These are phyloP conservation scores for Pseudoneurospora amorphoporcata DNA, from an alignment of 495 filamentous ascomycete genomes.

Conservation along the genomic window DNA sequence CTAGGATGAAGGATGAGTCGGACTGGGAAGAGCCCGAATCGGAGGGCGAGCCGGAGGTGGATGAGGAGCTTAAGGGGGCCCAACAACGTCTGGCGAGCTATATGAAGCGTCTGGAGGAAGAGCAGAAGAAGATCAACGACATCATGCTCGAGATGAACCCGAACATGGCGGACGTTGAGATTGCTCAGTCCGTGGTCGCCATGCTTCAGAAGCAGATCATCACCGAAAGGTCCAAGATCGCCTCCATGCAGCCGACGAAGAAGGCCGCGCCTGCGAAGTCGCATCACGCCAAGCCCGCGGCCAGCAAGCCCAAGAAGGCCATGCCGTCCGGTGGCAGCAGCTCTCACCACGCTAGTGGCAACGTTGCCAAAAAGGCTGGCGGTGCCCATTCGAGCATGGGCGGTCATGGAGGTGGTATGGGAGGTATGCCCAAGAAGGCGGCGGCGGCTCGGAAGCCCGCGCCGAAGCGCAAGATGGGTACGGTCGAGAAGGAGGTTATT, in stretches of 20 bases:
- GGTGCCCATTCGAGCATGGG: slow-evolving; percentile 7
- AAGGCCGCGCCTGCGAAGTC: slow-evolving; percentile 21
- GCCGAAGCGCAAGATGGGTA: slow-evolving; percentile 50
- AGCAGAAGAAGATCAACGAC: slow-evolving; percentile 54
- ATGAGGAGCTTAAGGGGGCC: slow-evolving; percentile 13
- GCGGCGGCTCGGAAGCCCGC: slow-evolving; percentile 28
- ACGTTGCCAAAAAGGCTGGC: slow-evolving; percentile 21
- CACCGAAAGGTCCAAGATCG: slow-evolving; percentile 36
- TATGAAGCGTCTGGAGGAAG: slow-evolving; percentile 35
- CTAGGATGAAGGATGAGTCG: slow-evolving; percentile 50
- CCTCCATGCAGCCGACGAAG: slow-evolving; percentile 25
- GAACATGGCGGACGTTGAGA: slow-evolving; percentile 48
- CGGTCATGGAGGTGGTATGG: slow-evolving; percentile 17
- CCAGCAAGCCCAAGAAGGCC: slow-evolving; percentile 27
- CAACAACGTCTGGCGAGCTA: slow-evolving; percentile 12
- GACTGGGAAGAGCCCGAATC: slow-evolving; percentile 35
- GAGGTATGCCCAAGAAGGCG: slow-evolving; percentile 33
- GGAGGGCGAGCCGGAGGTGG: slow-evolving; percentile 24
- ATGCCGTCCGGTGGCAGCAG: slow-evolving; percentile 7
- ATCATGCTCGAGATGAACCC: slow-evolving; percentile 60
- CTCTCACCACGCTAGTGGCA: slow-evolving; percentile 12
- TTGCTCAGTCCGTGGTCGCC: slow-evolving; percentile 38
- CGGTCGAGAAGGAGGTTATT: slow-evolving; percentile 76
- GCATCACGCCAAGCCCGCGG: slow-evolving; percentile 22
- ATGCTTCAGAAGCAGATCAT: slow-evolving; percentile 39